Evolutionary conservation across 805 yeast species (phyloP).

Genomic region (Yarrowia sp.): DNA sequence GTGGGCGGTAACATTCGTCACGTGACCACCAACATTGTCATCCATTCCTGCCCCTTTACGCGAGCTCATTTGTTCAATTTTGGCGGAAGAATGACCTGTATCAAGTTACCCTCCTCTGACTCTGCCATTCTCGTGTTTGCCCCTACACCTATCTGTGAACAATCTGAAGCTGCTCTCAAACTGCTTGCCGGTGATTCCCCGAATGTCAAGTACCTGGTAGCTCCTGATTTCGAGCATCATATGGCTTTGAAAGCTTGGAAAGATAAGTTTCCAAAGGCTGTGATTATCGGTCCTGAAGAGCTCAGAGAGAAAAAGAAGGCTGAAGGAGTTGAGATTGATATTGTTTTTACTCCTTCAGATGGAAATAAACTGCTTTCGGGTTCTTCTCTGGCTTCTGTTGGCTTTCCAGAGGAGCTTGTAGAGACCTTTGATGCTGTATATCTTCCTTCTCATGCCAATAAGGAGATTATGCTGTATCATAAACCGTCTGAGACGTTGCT

Average conservation of each 20-base stretch:
- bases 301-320: neutral
- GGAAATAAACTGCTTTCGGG: conserved; percentile 19
- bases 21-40: conserved; percentile 28
- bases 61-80: conserved; percentile 27
- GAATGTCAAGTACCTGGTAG: conserved; percentile 43
- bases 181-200: conserved; percentile 21
- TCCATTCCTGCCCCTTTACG: conserved; percentile 33
- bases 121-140: conserved; percentile 28
- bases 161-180: conserved; percentile 30
- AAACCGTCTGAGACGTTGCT: conserved; percentile 48
- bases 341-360: conserved; percentile 2
- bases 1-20: conserved; percentile 31
- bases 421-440: conserved; percentile 54
- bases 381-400: neutral
- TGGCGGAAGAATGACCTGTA: conserved; percentile 33
- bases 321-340: neutral
- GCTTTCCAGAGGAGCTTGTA: conserved; percentile 41
- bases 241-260: conserved; percentile 58
- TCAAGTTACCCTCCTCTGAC: conserved; percentile 28
- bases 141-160: conserved; percentile 33
- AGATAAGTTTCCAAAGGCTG: conserved; percentile 46
- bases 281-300: conserved; percentile 52
- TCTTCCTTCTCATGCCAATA: conserved; percentile 56
- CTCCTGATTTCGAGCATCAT: conserved; percentile 66
- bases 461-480: conserved; percentile 56